phyloP scores from a whole-genome alignment of 139 green algal species.

The Micractinium sp. region DNA sequence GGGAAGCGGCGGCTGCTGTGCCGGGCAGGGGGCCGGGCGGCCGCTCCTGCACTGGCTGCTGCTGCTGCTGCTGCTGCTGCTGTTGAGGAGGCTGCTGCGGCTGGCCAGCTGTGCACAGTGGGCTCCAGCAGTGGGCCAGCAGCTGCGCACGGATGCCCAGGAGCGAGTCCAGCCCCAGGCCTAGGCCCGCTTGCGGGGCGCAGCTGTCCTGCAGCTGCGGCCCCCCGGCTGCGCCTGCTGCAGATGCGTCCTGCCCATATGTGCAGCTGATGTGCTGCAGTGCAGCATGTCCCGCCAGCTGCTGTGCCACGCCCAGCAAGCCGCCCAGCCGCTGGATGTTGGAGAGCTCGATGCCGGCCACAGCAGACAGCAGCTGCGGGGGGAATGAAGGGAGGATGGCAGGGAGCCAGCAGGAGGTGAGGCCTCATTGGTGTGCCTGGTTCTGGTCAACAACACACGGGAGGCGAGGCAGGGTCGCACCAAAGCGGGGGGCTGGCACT shows the following conservation, averaged over 20 bases:
- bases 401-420: not conserved
- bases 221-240: not conserved
- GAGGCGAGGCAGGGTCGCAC: too few species aligned
- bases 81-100: too few species aligned
- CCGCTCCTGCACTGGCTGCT: not conserved
- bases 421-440: not conserved
- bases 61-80: too few species aligned
- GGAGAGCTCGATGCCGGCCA: not conserved
- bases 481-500: not conserved
- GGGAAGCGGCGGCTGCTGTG: too few species aligned
- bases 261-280: not conserved
- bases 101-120: too few species aligned
- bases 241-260: not conserved
- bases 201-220: not conserved
- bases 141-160: not conserved
- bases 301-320: not conserved
- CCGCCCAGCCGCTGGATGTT: not conserved
- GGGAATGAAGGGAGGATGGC: too few species aligned
- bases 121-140: not conserved
- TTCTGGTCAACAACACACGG: not conserved
- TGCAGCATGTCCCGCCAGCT: not conserved
- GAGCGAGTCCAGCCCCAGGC: not conserved
- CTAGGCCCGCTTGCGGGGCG: too few species aligned
- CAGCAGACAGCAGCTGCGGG: not conserved
- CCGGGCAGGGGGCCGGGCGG: too few species aligned